These are phyloP conservation scores for Conticribra guillardii DNA, from an alignment of 108 stramenopile genomes.

Conservation along the genomic window DNA sequence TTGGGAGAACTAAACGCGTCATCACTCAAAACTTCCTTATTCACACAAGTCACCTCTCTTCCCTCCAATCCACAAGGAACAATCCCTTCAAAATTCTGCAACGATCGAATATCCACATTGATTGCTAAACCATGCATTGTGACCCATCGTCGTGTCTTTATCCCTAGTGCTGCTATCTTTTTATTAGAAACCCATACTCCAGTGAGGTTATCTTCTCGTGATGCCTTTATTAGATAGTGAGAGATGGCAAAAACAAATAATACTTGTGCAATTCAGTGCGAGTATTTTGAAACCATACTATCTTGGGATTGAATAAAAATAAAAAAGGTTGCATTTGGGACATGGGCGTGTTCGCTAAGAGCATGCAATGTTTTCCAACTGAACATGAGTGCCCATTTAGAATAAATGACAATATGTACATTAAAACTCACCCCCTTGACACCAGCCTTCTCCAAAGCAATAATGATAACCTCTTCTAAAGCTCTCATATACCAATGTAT, in stretches of 20 bases:
- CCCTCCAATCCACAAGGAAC: slow-evolving; percentile 87
- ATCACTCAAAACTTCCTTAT: slow-evolving; percentile 46
- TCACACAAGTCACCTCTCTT: slow-evolving; percentile 75
- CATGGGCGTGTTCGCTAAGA: no score
- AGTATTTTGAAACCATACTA: no score
- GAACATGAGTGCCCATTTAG: not conserved
- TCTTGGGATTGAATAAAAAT: no score
- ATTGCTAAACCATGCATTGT: slow-evolving; percentile 98
- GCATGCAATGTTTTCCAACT: no score
- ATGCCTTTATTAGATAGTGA: slow-evolving; percentile 28
- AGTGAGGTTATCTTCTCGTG: slow-evolving; percentile 71
- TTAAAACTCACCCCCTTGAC: slow-evolving; percentile 39
- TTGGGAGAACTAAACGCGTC: slow-evolving; percentile 19
- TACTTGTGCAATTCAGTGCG: no score
- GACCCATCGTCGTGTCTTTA: slow-evolving; percentile 91
- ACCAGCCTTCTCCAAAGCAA: slow-evolving; percentile 63
- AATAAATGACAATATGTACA: not conserved
- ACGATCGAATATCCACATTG: slow-evolving; percentile 76
- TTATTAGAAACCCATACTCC: slow-evolving; percentile 92
- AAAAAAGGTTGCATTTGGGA: no score
- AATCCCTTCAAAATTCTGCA: slow-evolving; percentile 76
- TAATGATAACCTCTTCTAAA: slow-evolving; percentile 88
- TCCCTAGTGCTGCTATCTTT: slow-evolving; percentile 94
- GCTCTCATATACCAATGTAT: slow-evolving; percentile 97
- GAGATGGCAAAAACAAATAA: not conserved